Evolutionary conservation across 2,329 filamentous ascomycete species (phyloP).

Genomic region (Anisogramma anomala): DNA sequence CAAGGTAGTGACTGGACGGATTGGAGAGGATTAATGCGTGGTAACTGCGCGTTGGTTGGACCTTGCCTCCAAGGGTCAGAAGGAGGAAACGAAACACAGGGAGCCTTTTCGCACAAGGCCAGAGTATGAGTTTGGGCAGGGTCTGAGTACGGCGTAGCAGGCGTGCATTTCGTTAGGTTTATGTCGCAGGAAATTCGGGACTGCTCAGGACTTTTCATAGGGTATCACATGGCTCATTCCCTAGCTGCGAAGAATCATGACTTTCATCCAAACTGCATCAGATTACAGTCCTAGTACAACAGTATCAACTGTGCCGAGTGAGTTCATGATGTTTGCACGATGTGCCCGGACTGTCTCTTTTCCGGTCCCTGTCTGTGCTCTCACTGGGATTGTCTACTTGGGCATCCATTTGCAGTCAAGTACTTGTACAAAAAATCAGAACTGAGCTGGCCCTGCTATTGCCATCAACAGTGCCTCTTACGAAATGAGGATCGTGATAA

Average conservation of each 20-base stretch:
- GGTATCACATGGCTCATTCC: neutral
- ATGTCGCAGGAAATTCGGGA: constrained; percentile 12
- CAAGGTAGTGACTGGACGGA: constrained; percentile 9
- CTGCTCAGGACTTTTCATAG: neutral
- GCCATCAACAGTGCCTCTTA: neutral
- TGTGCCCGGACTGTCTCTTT: too few species aligned
- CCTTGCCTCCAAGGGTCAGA: constrained; percentile 1
- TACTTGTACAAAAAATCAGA: neutral
- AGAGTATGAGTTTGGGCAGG: constrained; percentile 4
- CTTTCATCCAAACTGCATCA: neutral
- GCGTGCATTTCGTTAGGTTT: constrained; percentile 12
- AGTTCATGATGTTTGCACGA: neutral
- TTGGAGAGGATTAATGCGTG: constrained; percentile 8
- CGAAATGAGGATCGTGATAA: neutral
- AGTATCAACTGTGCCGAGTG: too few species aligned
- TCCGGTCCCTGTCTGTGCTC: too few species aligned
- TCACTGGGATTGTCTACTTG: too few species aligned
- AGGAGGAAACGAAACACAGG: constrained; percentile 5
- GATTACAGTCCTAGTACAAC: too few species aligned
- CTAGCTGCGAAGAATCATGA: neutral
- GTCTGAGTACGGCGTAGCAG: constrained; percentile 14
- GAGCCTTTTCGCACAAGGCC: constrained; percentile 9
- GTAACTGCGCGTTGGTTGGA: neutral
- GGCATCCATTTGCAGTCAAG: too few species aligned
- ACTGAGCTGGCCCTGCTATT: constrained; percentile 5